These are phyloP conservation scores for Solanum pennellii DNA, from an alignment of 257 asterid species.

Conservation along the genomic window DNA sequence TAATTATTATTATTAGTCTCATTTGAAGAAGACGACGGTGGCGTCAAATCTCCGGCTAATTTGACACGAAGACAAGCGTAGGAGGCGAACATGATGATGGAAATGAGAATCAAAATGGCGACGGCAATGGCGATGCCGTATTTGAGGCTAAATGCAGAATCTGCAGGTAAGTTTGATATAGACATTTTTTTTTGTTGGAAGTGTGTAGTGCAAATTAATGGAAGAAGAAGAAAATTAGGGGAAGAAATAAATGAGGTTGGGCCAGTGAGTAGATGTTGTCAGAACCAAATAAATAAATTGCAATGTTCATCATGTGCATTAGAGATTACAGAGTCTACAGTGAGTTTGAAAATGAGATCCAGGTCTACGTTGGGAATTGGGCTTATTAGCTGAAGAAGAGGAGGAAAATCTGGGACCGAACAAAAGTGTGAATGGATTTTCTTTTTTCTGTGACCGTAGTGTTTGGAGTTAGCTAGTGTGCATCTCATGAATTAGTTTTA, in stretches of 20 bases:
- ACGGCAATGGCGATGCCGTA: conserved; percentile 12
- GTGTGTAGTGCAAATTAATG: not conserved
- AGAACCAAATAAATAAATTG: not conserved
- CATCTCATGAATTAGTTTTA: no score
- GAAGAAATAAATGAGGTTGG: not conserved
- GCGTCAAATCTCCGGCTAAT: not conserved
- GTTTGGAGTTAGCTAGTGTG: no score
- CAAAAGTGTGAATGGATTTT: not conserved
- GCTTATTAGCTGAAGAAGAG: not conserved
- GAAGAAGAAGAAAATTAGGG: not conserved
- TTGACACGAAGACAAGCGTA: conserved; percentile 8
- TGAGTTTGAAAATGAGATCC: not conserved
- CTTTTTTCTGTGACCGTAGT: no score
- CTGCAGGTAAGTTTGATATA: not conserved
- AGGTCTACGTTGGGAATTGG: not conserved
- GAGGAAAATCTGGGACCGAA: not conserved
- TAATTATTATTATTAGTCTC: not conserved
- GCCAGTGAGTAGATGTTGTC: not conserved
- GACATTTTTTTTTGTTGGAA: not conserved
- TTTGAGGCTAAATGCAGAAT: not conserved
- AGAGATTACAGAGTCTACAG: not conserved
- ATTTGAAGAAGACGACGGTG: not conserved
- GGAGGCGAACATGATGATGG: conserved; percentile 6
- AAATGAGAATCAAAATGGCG: conserved; percentile 4
- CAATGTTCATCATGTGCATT: not conserved